phyloP scores from a whole-genome alignment of 768 basidiomycete genomes.

The Solioccasus polychromus region DNA sequence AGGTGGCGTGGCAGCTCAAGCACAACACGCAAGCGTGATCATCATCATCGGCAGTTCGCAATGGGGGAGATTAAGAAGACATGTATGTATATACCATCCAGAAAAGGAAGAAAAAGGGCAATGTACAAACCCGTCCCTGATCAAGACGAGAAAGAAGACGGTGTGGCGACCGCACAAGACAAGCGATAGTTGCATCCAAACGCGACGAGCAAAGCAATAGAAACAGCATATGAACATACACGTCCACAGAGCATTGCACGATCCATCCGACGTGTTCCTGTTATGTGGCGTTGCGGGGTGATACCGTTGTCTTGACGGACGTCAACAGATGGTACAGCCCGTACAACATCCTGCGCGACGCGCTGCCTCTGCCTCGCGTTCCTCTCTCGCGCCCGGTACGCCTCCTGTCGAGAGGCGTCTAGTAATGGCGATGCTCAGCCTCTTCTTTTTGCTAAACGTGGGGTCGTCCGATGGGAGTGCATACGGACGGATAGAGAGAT shows the following conservation, averaged over 20 bases:
- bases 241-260: not conserved
- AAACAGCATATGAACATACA: not conserved
- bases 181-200: not conserved
- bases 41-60: too few relatives aligned
- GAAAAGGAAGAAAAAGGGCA: not conserved
- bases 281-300: too few relatives aligned
- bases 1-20: too few relatives aligned
- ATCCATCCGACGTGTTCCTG: too few relatives aligned
- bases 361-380: constrained; percentile 17
- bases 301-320: too few relatives aligned
- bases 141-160: not conserved
- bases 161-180: too few relatives aligned
- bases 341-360: constrained; percentile 33
- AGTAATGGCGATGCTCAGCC: constrained; percentile 27
- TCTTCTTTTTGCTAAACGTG: constrained; percentile 54
- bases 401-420: constrained; percentile 21
- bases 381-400: constrained; percentile 3
- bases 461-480: constrained; percentile 49
- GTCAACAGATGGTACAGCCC: constrained; percentile 41
- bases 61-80: too few relatives aligned
- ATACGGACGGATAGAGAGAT: constrained; percentile 67
- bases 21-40: too few relatives aligned
- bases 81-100: constrained; percentile 13
- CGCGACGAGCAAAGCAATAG: not conserved
- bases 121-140: constrained; percentile 10